phyloP scores from a whole-genome alignment of 163 green algal species.

The Scenedesmus sp. region DNA sequence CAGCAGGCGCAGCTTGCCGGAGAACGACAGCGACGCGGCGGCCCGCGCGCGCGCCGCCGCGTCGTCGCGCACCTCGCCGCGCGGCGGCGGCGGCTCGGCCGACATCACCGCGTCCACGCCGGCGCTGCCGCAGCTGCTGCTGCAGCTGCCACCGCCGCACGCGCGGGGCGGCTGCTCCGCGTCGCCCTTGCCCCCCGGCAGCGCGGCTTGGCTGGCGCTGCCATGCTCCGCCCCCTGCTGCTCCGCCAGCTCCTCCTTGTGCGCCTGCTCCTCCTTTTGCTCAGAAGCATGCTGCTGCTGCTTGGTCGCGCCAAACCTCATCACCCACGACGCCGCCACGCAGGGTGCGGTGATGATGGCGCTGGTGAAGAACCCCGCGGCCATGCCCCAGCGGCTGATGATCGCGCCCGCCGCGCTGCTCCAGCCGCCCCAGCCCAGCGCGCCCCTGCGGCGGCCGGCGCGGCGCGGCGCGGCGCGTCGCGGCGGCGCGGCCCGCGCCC shows the following conservation, averaged over 20 bases:
- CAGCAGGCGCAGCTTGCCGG: background rate
- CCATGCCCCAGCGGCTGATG: background rate
- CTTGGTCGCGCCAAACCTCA: background rate
- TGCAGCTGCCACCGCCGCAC: background rate
- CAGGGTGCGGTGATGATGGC: background rate
- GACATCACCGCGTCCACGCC: background rate
- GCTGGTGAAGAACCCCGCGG: background rate
- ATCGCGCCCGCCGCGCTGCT: background rate
- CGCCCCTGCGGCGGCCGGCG: background rate
- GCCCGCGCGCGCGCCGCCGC: too few species aligned
- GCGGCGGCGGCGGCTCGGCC: too few species aligned
- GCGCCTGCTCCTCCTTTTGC: background rate
- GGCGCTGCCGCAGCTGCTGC: background rate
- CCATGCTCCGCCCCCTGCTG: background rate
- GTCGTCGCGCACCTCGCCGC: too few species aligned
- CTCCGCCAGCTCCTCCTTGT: background rate
- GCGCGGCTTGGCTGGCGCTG: background rate
- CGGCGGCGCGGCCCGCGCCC: too few species aligned
- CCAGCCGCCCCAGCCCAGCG: slow-evolving; percentile 19
- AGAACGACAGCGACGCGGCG: too few species aligned
- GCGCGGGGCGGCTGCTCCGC: background rate
- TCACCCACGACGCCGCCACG: background rate
- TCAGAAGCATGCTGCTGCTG: background rate
- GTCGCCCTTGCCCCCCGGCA: too few species aligned
- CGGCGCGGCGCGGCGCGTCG: too few species aligned